phyloP scores from a whole-genome alignment of 1,284 basidiomycete species.

The Cryptococcus jaspeensis region DNA sequence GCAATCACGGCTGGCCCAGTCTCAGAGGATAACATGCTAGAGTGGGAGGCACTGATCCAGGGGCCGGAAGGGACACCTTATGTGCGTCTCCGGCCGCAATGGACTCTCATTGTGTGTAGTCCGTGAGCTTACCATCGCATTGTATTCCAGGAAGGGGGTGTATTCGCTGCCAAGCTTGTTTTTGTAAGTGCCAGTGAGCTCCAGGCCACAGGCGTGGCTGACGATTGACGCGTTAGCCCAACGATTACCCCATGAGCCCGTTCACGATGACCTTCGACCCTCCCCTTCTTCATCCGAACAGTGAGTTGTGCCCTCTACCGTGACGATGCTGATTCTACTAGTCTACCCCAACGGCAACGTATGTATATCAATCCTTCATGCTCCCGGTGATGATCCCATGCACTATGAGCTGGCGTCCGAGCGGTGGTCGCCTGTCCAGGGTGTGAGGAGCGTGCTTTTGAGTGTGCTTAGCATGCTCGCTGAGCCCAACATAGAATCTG shows the following conservation, averaged over 20 bases:
- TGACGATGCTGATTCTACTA: constrained; percentile 56
- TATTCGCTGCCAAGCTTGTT: constrained; percentile 87
- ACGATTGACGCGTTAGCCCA: constrained; percentile 58
- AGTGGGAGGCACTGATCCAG: constrained; percentile 95
- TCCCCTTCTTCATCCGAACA: constrained; percentile 95
- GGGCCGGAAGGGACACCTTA: constrained; percentile 98
- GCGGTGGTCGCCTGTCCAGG: constrained; percentile 88
- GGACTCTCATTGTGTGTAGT: neutral
- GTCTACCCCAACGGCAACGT: constrained; percentile 90
- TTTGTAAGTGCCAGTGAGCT: constrained; percentile 65
- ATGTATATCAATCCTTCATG: constrained; percentile 97
- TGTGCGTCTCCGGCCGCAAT: constrained; percentile 55
- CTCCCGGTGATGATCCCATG: constrained; percentile 82
- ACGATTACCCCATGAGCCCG: constrained; percentile 89
- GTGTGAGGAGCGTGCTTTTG: constrained; percentile 89
- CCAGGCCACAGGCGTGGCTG: neutral
- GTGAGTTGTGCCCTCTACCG: constrained; percentile 56
- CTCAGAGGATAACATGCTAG: constrained; percentile 93
- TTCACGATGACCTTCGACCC: constrained; percentile 99
- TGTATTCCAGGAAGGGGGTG: constrained; percentile 84
- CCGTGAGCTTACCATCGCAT: neutral
- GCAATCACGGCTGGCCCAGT: constrained; percentile 87
- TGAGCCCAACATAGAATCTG: constrained; percentile 99
- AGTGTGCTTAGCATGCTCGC: constrained; percentile 99
- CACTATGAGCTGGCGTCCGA: constrained; percentile 85